Base-by-base conservation (phyloP, 257 asterid genomes). In the Schizonepeta tenuifolia region DNA sequence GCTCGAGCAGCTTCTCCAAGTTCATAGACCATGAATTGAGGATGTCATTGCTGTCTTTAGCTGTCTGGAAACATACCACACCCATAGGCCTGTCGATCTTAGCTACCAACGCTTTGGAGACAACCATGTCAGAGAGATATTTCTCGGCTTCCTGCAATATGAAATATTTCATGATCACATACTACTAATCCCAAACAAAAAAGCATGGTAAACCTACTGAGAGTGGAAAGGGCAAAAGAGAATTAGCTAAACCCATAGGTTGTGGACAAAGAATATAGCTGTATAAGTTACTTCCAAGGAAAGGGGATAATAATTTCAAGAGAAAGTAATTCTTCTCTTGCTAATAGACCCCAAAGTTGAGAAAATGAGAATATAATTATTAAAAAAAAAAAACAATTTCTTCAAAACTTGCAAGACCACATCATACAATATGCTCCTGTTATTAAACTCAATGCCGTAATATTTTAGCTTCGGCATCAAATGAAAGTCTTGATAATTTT, bases 1-100 rank as follows among this genome's bases (percentile, higher is more conserved):
- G 99, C 84, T 91, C 99, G n/a, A 95, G 99, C 78, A 95, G 90
- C 84, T 91, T 95, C 90, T 95, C 99, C 89, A 95, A 85, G 79
- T 87, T 92, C n/a, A 46, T 31, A 5, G 99, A 80, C 99, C 99
- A 95, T 18, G 97, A 88, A 77, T 95, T 95, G 54, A 95, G 79
- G 35, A 91, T 91, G 38, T 90, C 98, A 5, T 91, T 95, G 84
- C 99, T 90, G 81, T 95, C 96, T 75, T 88, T 90, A 47, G 93
- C 89, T 18, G 85, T 47, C 69, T 89, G 96, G 87, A 95, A 95
- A 78, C 79, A 79, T 26, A 91, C 85, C 18, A 91, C 83, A 3
- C 99, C 99, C 81, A 76, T 54, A 9, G 99, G 96, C 73, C 99
- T 82, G 84, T 91, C 98, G 14, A 95, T 87, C 87, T 91, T 95